phyloP scores from a whole-genome alignment of 352 stramenopile genomes.

The Hyaloperonospora brassicae region DNA sequence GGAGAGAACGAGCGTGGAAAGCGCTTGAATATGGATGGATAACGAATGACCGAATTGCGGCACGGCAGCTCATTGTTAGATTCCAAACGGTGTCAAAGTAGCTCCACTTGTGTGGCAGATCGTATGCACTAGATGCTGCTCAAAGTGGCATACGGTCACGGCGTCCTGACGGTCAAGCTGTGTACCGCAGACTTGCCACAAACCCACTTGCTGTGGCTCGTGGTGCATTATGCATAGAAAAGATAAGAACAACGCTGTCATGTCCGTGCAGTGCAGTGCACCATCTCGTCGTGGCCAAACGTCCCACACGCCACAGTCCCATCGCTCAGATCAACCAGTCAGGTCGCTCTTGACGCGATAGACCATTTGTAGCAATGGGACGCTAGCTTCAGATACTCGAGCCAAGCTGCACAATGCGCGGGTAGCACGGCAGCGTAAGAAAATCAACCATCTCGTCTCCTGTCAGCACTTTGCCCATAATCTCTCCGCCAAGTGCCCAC shows the following conservation, averaged over 20 bases:
- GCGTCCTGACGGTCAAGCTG: too few species aligned
- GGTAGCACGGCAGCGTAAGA: conserved; percentile 77
- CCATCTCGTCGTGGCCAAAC: too few species aligned
- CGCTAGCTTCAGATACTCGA: conserved; percentile 56
- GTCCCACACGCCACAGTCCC: conserved; percentile 18
- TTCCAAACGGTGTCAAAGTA: too few species aligned
- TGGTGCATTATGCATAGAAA: conserved; percentile 14
- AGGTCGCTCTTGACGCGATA: conserved; percentile 20
- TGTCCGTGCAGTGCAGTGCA: too few species aligned
- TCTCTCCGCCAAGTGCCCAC: conserved; percentile 50
- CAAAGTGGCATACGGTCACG: too few species aligned
- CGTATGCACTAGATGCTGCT: too few species aligned
- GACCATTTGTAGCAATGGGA: conserved; percentile 27
- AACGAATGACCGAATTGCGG: too few species aligned
- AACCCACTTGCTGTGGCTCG: background rate
- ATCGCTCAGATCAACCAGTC: conserved; percentile 23
- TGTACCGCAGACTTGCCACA: too few species aligned
- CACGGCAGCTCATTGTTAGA: too few species aligned
- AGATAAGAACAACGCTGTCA: conserved; percentile 7
- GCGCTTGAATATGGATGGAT: too few species aligned
- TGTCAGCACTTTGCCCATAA: conserved; percentile 66
- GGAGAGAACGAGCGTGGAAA: too few species aligned
- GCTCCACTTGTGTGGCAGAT: too few species aligned
- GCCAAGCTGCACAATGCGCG: conserved; percentile 65
- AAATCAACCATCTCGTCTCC: conserved; percentile 77